Evolutionary conservation across 352 stramenopile species (phyloP), one percentile per base, ranked within the genome.

Genomic region (Blastocystis sp.): DNA sequence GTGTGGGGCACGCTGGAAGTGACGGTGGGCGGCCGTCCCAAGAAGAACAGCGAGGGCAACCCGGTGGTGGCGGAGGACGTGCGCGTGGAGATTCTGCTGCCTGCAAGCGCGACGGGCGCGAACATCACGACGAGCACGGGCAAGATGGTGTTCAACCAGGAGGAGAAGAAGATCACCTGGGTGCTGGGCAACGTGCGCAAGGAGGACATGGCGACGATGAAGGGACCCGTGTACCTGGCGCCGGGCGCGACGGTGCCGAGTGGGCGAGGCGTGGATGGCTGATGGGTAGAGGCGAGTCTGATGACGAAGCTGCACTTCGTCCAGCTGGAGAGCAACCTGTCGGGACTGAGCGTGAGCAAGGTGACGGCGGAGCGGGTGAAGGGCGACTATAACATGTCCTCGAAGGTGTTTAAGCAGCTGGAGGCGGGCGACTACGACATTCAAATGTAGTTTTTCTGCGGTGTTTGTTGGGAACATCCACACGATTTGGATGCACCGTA

Each of bases 301-400:
- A 34, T 62, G 43, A 48, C 69, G 48, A 45, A 28, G 24, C 17
- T 79, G 69, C 40, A 24, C 21, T 79, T 79, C 43, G 69, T 79
- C 1, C 69, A 79, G 43, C 11, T 24, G 19, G 69, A 79, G 14
- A 42, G 38, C 17, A 61, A 38, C n/a, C n/a, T 79, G 38, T 79
- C 69, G 21, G 69, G 69, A 64, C 43, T 79, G 69, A 64, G 21
- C 28, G 52, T 79, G 43, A 48, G 69, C n/a, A 79, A 79, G 69
- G 60, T 63, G 6, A 79, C 42, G 19, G 69, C 48, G 69, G 40
- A 79, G 57, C 69, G 69, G n/a, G 48, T 64, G 69, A n/a, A 45
- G 43, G 69, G 69, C 14, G 69, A 79, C 34, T 79, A 79, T 42
- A 28, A 54, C 19, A 21, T 62, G 34, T 34, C 24, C 17, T 79